phyloP scores from a whole-genome alignment of 1,284 basidiomycete genomes.

The Athelia psychrophila region DNA sequence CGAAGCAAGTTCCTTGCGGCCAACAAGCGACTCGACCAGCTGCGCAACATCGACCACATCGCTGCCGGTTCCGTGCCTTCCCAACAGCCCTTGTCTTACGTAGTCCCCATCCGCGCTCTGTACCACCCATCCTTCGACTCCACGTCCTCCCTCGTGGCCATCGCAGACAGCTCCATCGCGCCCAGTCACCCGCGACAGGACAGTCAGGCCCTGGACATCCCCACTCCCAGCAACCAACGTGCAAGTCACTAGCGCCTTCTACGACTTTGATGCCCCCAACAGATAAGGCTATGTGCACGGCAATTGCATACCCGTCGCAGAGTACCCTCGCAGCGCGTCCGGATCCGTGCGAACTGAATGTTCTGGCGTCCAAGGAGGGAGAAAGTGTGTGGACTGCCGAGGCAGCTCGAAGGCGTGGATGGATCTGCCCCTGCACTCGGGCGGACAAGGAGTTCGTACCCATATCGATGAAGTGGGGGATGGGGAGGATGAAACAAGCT shows the following conservation, averaged over 20 bases:
- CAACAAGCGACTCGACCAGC: conserved; percentile 77
- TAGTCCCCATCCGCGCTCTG: conserved; percentile 75
- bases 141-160: conserved; percentile 98
- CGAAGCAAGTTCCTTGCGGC: too few relatives aligned
- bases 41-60: conserved; percentile 44
- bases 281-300: conserved; percentile 88
- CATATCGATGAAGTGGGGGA: conserved; percentile 97
- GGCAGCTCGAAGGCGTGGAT: conserved; percentile 89
- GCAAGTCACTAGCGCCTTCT: conserved; percentile 92
- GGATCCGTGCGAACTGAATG: too few relatives aligned
- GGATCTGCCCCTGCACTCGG: conserved; percentile 93
- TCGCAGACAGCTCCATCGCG: conserved; percentile 96
- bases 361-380: too few relatives aligned
- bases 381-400: conserved; percentile 89
- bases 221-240: conserved; percentile 98
- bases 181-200: conserved; percentile 94
- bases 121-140: conserved; percentile 91
- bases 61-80: conserved; percentile 78
- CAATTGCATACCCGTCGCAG: not conserved
- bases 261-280: conserved; percentile 81
- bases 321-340: too few relatives aligned
- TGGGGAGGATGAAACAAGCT: conserved; percentile 78
- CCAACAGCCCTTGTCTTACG: conserved; percentile 30
- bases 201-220: conserved; percentile 99
- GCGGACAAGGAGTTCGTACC: conserved; percentile 99